Conservation (phyloP, 352 stramenopile species). For the Halophytophthora batemanensis region DNA sequence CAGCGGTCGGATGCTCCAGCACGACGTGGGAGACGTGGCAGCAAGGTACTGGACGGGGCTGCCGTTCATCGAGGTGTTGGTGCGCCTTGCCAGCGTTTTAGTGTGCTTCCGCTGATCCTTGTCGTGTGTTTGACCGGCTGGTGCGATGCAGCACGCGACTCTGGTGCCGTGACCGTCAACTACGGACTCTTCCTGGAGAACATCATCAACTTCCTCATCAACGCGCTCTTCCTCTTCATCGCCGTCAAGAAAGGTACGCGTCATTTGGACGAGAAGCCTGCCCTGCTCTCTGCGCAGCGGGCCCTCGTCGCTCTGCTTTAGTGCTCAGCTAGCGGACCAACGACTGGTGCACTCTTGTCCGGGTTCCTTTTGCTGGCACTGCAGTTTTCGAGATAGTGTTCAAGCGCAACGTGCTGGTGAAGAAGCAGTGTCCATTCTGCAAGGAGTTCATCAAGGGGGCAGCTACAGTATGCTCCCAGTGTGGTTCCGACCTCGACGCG, state of each 20-base stretch:
- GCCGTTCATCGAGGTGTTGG: no score
- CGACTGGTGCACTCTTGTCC: neutral
- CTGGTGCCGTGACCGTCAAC: conserved; percentile 64
- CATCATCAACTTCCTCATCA: conserved; percentile 72
- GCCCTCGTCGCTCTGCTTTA: neutral
- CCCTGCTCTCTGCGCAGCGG: no score
- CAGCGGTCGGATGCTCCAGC: conserved; percentile 29
- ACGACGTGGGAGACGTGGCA: conserved; percentile 63
- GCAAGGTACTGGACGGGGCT: no score
- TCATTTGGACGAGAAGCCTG: no score
- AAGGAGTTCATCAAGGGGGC: conserved; percentile 69
- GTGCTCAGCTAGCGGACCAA: neutral
- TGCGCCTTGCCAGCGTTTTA: no score
- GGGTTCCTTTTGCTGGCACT: no score
- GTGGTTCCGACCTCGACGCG: conserved; percentile 21
- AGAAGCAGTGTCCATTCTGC: conserved; percentile 63
- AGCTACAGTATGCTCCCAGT: conserved; percentile 40
- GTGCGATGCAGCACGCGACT: conserved; percentile 36
- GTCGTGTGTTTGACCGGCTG: neutral
- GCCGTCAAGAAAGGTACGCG: conserved; percentile 64
- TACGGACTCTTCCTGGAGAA: conserved; percentile 68
- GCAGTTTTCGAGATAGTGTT: conserved; percentile 58
- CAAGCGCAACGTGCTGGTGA: conserved; percentile 56
- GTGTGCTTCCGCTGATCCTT: conserved; percentile 1
- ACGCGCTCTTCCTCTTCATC: conserved; percentile 68